Evolutionary conservation across 2,329 filamentous ascomycete species (phyloP).

Genomic region (Waltergamsia citrina): DNA sequence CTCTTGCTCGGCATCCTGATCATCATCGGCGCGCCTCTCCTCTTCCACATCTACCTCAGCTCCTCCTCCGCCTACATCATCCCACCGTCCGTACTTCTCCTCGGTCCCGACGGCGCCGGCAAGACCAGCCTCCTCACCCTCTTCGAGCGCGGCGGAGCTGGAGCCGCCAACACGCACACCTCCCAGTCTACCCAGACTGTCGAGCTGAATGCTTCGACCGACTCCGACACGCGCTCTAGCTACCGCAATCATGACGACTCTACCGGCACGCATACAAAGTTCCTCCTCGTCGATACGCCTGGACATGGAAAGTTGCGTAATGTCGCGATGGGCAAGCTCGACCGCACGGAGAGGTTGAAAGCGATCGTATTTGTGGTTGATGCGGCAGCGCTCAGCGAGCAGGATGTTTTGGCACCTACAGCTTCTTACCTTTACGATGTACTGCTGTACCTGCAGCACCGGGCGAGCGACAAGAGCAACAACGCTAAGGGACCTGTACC

Average conservation of each 20-base stretch:
- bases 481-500: slow-evolving; percentile 38
- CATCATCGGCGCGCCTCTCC: slow-evolving; percentile 61
- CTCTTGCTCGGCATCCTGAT: slow-evolving; percentile 63
- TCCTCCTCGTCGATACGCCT: slow-evolving; percentile 79
- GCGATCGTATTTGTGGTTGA: slow-evolving; percentile 88
- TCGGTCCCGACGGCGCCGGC: slow-evolving; percentile 73
- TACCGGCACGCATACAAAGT: slow-evolving; percentile 52
- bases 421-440: slow-evolving; percentile 85
- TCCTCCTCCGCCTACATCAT: slow-evolving; percentile 53
- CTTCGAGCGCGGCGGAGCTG: slow-evolving; percentile 42
- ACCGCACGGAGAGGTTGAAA: slow-evolving; percentile 39
- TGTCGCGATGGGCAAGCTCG: slow-evolving; percentile 47
- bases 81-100: slow-evolving; percentile 68
- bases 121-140: slow-evolving; percentile 86
- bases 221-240: slow-evolving; percentile 29
- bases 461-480: slow-evolving; percentile 32
- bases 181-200: slow-evolving; percentile 39
- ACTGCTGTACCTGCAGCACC: slow-evolving; percentile 73
- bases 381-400: slow-evolving; percentile 55
- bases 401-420: slow-evolving; percentile 56
- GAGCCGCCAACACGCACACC: slow-evolving; percentile 41
- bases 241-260: slow-evolving; percentile 47
- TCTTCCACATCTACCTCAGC: slow-evolving; percentile 71
- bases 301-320: slow-evolving; percentile 90
- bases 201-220: slow-evolving; percentile 45